Percentiles rank a stretch among this genome's conserved stretches.
Evolutionary conservation across 2,329 filamentous ascomycete genomes (phyloP).

Genomic region (Cryphonectria carpinicola): DNA sequence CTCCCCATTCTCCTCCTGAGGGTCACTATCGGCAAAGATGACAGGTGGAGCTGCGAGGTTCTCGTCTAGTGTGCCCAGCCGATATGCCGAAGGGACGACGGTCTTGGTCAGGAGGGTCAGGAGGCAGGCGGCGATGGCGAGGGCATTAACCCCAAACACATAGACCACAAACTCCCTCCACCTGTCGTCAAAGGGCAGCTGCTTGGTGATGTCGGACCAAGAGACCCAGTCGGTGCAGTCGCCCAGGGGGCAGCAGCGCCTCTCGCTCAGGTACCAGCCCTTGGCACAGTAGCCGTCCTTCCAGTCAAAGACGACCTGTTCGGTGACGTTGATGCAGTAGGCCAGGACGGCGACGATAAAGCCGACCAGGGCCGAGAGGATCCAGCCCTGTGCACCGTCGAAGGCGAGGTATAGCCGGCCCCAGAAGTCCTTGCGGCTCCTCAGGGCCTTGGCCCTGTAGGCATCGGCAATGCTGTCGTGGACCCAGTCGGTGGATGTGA

Average conservation of each 20-base stretch:
- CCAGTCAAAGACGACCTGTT: slow-evolving; percentile 83
- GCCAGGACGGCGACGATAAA: slow-evolving; percentile 83
- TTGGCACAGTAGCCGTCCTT: slow-evolving; percentile 84
- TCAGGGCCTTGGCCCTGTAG: slow-evolving; percentile 81
- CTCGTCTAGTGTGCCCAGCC: slow-evolving; percentile 87
- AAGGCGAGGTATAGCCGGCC: slow-evolving; percentile 78
- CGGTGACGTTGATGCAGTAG: slow-evolving; percentile 86
- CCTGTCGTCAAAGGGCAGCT: slow-evolving; percentile 49
- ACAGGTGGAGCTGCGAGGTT: slow-evolving; percentile 74
- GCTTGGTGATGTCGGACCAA: slow-evolving; percentile 56
- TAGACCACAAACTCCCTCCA: slow-evolving; percentile 82
- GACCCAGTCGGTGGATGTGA: slow-evolving; percentile 97
- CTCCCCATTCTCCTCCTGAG: slow-evolving; percentile 49
- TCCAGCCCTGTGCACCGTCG: slow-evolving; percentile 91
- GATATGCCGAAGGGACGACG: slow-evolving; percentile 85
- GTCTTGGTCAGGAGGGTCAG: slow-evolving; percentile 92
- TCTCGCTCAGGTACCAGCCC: slow-evolving; percentile 75
- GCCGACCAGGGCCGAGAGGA: slow-evolving; percentile 88
- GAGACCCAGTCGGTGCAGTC: slow-evolving; percentile 60
- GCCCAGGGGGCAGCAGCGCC: slow-evolving; percentile 61
- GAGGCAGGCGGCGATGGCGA: slow-evolving; percentile 74
- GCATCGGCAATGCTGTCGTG: slow-evolving; percentile 96
- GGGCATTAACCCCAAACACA: slow-evolving; percentile 68
- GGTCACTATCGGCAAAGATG: slow-evolving; percentile 43
- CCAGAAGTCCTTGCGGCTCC: slow-evolving; percentile 79